phyloP scores from a whole-genome alignment of 345 rosid species.

The Limnanthes douglasii region DNA sequence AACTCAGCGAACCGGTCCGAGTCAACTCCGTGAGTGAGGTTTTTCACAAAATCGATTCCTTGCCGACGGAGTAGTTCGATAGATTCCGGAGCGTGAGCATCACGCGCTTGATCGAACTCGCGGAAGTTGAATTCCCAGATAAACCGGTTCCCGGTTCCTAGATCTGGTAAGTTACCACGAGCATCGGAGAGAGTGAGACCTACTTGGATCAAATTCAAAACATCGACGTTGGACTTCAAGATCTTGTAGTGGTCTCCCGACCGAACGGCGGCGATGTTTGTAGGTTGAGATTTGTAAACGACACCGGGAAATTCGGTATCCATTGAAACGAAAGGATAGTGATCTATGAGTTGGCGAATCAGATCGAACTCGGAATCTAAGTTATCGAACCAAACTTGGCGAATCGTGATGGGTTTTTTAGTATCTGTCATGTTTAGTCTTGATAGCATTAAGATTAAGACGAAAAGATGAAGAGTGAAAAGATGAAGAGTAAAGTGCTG shows the following conservation, averaged over 20 bases:
- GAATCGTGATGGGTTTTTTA: too few species aligned
- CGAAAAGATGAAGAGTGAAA: too few species aligned
- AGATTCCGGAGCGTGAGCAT: constrained; percentile 41
- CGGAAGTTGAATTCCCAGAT: constrained; percentile 51
- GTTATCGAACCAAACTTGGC: constrained; percentile 62
- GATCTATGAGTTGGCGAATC: constrained; percentile 37
- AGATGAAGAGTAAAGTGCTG: too few species aligned
- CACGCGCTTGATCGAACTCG: too few species aligned
- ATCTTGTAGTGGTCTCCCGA: constrained; percentile 41
- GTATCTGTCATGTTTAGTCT: too few species aligned
- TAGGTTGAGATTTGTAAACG: constrained; percentile 36
- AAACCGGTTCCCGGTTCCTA: constrained; percentile 38
- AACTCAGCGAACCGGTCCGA: constrained; percentile 38
- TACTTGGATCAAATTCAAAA: constrained; percentile 63
- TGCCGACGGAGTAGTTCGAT: constrained; percentile 45
- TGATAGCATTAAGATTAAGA: too few species aligned
- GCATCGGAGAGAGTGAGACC: constrained; percentile 63
- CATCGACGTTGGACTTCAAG: constrained; percentile 44
- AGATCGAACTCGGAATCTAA: constrained; percentile 34
- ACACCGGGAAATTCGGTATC: constrained; percentile 78
- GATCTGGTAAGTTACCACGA: constrained; percentile 47
- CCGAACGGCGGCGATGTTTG: too few species aligned
- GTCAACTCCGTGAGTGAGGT: constrained; percentile 37
- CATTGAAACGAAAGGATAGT: constrained; percentile 54
- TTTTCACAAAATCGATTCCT: constrained; percentile 54